These are phyloP conservation scores for Lonicera japonica DNA, from an alignment of 129 eudicot species.

Conservation along the genomic window DNA sequence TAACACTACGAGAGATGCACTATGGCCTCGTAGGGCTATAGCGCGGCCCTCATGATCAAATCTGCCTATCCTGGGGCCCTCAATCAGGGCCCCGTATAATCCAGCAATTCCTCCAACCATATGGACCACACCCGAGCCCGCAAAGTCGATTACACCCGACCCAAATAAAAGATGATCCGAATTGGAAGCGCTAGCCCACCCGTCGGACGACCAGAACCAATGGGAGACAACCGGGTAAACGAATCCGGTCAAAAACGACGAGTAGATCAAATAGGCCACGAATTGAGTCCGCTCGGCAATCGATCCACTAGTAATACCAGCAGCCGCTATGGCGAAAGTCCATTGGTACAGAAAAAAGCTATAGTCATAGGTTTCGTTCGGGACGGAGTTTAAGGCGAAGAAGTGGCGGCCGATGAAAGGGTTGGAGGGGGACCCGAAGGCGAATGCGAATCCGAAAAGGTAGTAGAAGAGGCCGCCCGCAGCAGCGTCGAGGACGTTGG, in stretches of 20 bases:
- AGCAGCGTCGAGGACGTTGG: conserved; percentile 51
- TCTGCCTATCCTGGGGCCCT: conserved; percentile 25
- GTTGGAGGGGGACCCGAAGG: conserved; percentile 47
- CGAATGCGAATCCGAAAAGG: conserved; percentile 48
- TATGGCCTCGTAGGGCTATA: conserved; percentile 15
- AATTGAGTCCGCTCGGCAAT: conserved; percentile 35
- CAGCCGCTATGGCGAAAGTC: conserved; percentile 68
- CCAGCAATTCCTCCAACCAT: conserved; percentile 32
- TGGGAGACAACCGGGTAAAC: conserved; percentile 28
- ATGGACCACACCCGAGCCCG: conserved; percentile 27
- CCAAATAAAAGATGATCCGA: conserved; percentile 10
- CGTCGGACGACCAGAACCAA: conserved; percentile 23
- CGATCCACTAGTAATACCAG: conserved; percentile 55
- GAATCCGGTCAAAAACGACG: conserved; percentile 18
- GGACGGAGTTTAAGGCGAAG: conserved; percentile 34
- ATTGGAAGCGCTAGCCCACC: conserved; percentile 22
- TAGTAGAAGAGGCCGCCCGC: conserved; percentile 48
- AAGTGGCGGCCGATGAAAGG: conserved; percentile 42
- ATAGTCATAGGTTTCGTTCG: conserved; percentile 25
- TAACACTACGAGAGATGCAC: conserved; percentile 19
- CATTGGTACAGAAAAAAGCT: conserved; percentile 49
- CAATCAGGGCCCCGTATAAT: conserved; percentile 20
- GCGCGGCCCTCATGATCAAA: conserved; percentile 17
- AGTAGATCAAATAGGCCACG: conserved; percentile 24
- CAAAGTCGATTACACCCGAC: conserved; percentile 27